These are phyloP conservation scores for Lentinula detonsa DNA, from an alignment of 768 basidiomycete species.

Conservation along the genomic window DNA sequence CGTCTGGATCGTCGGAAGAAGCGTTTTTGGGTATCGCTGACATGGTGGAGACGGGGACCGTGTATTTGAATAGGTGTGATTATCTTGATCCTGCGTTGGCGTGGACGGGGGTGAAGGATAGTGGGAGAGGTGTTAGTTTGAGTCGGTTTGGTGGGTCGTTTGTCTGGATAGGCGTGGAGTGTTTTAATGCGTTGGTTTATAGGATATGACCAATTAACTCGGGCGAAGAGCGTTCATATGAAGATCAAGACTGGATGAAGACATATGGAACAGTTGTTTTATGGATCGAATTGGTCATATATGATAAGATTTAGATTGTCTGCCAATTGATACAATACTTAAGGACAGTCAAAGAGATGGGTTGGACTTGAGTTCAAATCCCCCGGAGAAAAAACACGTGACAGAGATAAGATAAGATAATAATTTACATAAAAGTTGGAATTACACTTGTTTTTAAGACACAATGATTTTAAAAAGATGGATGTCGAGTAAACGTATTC, in stretches of 20 bases:
- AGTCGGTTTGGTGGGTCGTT: conserved; percentile 73
- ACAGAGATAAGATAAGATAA: no score
- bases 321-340: no score
- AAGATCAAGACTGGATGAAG: conserved; percentile 51
- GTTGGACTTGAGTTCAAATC: no score
- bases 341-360: no score
- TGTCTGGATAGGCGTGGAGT: not conserved
- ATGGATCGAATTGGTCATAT: no score
- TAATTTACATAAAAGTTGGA: no score
- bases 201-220: conserved; percentile 85
- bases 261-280: no score
- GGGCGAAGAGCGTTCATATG: conserved; percentile 78
- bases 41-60: conserved; percentile 82
- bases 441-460: no score
- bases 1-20: conserved; percentile 58
- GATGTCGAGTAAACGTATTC: no score
- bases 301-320: no score
- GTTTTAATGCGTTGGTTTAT: not conserved
- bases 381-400: no score
- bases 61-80: conserved; percentile 91
- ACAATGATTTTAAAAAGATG: no score
- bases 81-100: conserved; percentile 87
- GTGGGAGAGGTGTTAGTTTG: conserved; percentile 85
- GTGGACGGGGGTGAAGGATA: conserved; percentile 94
- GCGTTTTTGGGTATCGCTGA: conserved; percentile 67